Evolutionary conservation across 352 stramenopile species (phyloP).

Genomic region (Globisporangium megalacanthum): DNA sequence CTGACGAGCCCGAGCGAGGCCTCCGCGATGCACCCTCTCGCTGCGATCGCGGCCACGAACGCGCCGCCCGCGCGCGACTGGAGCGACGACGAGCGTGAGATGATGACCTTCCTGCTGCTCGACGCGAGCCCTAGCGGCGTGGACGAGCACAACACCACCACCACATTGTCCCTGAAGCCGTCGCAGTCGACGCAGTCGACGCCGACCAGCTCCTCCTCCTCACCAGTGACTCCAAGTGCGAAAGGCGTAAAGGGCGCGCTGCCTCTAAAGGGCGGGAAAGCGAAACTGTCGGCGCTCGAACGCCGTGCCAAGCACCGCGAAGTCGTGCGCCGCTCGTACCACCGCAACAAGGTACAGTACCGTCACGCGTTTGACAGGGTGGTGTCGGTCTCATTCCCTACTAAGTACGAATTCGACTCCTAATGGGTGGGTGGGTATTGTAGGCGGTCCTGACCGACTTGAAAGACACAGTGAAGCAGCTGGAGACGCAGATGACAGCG

Average conservation of each 20-base stretch:
- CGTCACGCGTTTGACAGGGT: not conserved
- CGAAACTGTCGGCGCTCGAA: slow-evolving; percentile 48
- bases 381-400: not conserved
- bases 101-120: slow-evolving; percentile 13
- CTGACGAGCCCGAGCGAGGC: too few relatives aligned
- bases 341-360: slow-evolving; percentile 66
- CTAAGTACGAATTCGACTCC: not conserved
- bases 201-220: not conserved
- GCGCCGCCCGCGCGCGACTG: slow-evolving; percentile 6
- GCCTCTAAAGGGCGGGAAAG: slow-evolving; percentile 3
- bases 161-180: too few relatives aligned
- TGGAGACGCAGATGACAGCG: slow-evolving; percentile 43
- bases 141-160: not conserved
- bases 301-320: slow-evolving; percentile 57
- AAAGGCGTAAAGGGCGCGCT: too few relatives aligned
- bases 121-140: slow-evolving; percentile 8
- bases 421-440: not conserved
- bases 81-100: slow-evolving; percentile 12
- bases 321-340: slow-evolving; percentile 70
- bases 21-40: not conserved
- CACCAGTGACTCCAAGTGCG: too few relatives aligned
- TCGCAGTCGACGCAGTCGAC: too few relatives aligned
- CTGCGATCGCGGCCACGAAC: not conserved
- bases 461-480: slow-evolving; percentile 41
- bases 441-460: slow-evolving; percentile 49